A percentile compares a stretch with the other conserved stretches of the same genome.
Conservation (phyloP, 2,329 filamentous ascomycete species). For the Ceratocystiopsis sp. region DNA sequence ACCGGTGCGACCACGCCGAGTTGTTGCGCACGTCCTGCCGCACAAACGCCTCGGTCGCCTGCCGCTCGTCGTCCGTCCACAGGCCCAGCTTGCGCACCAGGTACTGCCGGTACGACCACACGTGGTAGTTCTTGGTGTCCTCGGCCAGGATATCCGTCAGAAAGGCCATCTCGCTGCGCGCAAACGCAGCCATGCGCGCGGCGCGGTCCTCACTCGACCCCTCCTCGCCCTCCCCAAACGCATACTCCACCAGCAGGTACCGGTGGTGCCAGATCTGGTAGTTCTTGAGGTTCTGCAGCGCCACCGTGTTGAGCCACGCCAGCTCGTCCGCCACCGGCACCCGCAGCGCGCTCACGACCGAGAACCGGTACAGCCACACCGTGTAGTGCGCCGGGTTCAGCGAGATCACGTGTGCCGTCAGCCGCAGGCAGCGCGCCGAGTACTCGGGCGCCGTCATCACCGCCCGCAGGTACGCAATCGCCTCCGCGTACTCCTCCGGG, state of each 20-base stretch:
- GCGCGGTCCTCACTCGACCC: slow-evolving; percentile 25
- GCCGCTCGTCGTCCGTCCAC: slow-evolving; percentile 49
- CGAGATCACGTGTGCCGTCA: slow-evolving; percentile 79
- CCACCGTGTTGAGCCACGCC: slow-evolving; percentile 70
- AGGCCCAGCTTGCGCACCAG: slow-evolving; percentile 47
- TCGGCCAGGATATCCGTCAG: slow-evolving; percentile 62
- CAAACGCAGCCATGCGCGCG: slow-evolving; percentile 39
- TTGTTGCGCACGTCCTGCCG: slow-evolving; percentile 81
- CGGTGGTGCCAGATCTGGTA: slow-evolving; percentile 92
- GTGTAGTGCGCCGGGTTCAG: slow-evolving; percentile 98
- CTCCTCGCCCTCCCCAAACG: slow-evolving; percentile 37
- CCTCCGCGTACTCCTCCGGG: slow-evolving; percentile 74
- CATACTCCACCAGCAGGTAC: slow-evolving; percentile 44
- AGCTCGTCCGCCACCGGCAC: slow-evolving; percentile 56
- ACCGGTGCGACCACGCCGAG: slow-evolving; percentile 93
- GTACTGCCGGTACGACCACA: slow-evolving; percentile 86
- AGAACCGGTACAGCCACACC: slow-evolving; percentile 90
- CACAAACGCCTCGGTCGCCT: slow-evolving; percentile 55
- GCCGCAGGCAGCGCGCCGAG: slow-evolving; percentile 56
- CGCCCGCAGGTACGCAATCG: slow-evolving; percentile 82
- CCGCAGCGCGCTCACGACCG: slow-evolving; percentile 51
- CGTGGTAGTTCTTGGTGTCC: slow-evolving; percentile 96
- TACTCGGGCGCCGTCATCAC: slow-evolving; percentile 82
- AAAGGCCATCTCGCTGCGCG: slow-evolving; percentile 54
- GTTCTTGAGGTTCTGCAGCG: slow-evolving; percentile 79